Base-by-base conservation (phyloP, 2,329 filamentous ascomycete species). In the Paraconiothyrium sp. region DNA sequence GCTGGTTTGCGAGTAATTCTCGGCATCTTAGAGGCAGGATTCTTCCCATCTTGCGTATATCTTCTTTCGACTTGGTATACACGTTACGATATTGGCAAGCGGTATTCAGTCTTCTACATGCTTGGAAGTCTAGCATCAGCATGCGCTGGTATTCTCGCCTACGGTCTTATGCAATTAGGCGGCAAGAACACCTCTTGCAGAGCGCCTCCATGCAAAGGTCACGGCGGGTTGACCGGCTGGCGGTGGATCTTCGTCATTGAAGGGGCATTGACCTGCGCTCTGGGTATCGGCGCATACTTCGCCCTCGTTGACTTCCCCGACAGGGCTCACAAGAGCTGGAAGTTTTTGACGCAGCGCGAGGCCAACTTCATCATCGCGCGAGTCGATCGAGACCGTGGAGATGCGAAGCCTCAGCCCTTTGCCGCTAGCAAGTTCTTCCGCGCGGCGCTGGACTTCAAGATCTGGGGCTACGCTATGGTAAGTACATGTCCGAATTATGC, bases 41-140 rank as follows among this genome's bases (percentile, higher is more conserved):
- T 78, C 64, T 78, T 75, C 64, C 75, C 77, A 3, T 80, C 79
- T 32, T 82, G 81, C 47, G 79, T 84, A 22, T 83, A 82, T 64
- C 76, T 83, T 4, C 70, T 82, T 10, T 76, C 73, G 14, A 81
- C 78, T 4, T 82, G 80, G 80, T 82, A 83, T 58, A 75, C 78
- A 9, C 75, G 81, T 83, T 90, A 87, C 67, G 89, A 92, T 76
- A 83, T 92, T 20, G 89, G 90, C 54, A 90, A 89, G 74, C 83
- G 90, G 54, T 91, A 90, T 71, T 88, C 88, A 0, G 75, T 85
- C 27, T 92, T 92, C 70, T 92, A 91, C 73, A 83, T 92, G 16
- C 82, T 92, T 5, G 89, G 90, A 41, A 89, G 85, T 64, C 81
- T 90, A 6, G 88, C 90, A 0, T 85, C 87, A 0, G 90, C 87